These are phyloP conservation scores for Alternaria incomplexa DNA, from an alignment of 2,329 filamentous ascomycete genomes.

Conservation along the genomic window DNA sequence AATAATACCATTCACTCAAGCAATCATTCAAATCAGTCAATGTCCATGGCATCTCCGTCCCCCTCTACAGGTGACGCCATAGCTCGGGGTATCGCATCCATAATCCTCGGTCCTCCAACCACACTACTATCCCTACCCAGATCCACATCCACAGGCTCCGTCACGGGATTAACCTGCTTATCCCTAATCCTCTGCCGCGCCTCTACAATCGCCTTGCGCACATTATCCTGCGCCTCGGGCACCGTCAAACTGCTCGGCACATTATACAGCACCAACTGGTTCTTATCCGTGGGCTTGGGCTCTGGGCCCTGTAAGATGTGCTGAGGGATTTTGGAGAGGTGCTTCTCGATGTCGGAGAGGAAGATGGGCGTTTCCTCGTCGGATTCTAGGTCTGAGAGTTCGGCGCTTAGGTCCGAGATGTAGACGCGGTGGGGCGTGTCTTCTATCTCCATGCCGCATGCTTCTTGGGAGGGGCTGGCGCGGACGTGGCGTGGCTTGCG, in stretches of 20 bases:
- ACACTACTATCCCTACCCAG: not conserved
- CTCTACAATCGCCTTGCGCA: constrained; percentile 84
- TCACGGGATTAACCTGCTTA: constrained; percentile 53
- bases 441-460: constrained; percentile 82
- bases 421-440: constrained; percentile 87
- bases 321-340: constrained; percentile 73
- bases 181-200: constrained; percentile 72
- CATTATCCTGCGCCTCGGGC: constrained; percentile 72
- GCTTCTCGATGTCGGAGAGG: constrained; percentile 83
- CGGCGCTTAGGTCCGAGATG: constrained; percentile 88
- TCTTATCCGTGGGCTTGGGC: constrained; percentile 56
- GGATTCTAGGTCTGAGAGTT: constrained; percentile 74
- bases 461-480: constrained; percentile 21
- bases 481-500: constrained; percentile 25
- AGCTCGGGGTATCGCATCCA: constrained; percentile 12
- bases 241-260: constrained; percentile 79
- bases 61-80: constrained; percentile 4
- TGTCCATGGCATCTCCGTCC: constrained; percentile 71
- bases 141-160: constrained; percentile 36
- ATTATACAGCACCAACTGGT: constrained; percentile 79
- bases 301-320: constrained; percentile 64
- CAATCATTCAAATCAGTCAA: constrained; percentile 53
- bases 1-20: not conserved
- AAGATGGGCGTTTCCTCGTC: constrained; percentile 73
- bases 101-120: not conserved